Evolutionary conservation across 768 basidiomycete genomes (phyloP).

Genomic region (Mycena alexandri): DNA sequence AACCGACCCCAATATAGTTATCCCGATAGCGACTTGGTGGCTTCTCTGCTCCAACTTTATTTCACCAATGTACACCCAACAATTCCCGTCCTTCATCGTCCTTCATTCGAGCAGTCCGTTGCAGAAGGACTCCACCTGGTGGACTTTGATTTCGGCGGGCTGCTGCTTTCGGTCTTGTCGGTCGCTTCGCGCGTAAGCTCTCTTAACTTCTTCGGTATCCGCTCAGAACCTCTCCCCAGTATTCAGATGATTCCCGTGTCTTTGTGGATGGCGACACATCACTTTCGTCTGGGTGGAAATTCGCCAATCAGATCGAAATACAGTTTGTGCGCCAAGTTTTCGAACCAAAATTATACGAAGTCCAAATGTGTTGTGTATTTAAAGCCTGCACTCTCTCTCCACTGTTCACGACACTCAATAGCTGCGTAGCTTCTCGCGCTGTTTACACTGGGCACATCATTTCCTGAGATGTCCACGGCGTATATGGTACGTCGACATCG

Average conservation of each 20-base stretch:
- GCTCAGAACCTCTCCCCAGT: slow-evolving; percentile 43
- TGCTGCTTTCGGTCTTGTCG: slow-evolving; percentile 65
- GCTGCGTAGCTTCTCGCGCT: slow-evolving; percentile 47
- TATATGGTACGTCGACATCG: slow-evolving; percentile 19
- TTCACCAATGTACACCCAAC: slow-evolving; percentile 57
- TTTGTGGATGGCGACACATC: slow-evolving; percentile 44
- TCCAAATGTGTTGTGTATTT: slow-evolving; percentile 63
- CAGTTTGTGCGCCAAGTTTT: no score
- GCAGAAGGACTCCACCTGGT: slow-evolving; percentile 48
- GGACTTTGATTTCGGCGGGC: slow-evolving; percentile 56
- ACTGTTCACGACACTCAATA: background rate
- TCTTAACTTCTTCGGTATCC: slow-evolving; percentile 39
- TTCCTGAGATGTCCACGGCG: slow-evolving; percentile 58
- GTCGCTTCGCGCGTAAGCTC: slow-evolving; percentile 55
- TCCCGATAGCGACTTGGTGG: slow-evolving; percentile 52
- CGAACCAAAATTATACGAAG: slow-evolving; percentile 37
- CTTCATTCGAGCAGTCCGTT: slow-evolving; percentile 35
- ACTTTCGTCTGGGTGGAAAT: background rate
- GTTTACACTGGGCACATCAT: slow-evolving; percentile 54
- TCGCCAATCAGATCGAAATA: no score
- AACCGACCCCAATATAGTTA: slow-evolving; percentile 40
- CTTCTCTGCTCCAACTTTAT: slow-evolving; percentile 61
- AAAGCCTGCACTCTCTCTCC: slow-evolving; percentile 9
- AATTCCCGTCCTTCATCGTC: slow-evolving; percentile 56
- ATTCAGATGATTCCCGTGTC: slow-evolving; percentile 61